phyloP scores from a whole-genome alignment of 176 grass and related monocot species.

The Avena sativa region DNA sequence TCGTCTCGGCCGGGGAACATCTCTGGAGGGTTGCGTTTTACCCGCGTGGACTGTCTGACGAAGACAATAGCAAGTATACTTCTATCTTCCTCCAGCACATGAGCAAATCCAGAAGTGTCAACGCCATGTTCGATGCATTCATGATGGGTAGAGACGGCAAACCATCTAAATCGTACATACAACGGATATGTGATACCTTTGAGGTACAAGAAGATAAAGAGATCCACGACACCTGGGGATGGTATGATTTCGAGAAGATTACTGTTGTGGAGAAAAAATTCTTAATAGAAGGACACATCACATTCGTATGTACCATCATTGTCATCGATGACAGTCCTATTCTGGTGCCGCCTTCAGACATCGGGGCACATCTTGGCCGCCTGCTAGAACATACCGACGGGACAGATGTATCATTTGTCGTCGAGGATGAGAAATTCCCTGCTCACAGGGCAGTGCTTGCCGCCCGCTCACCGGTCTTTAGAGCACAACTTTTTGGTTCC shows the following conservation, averaged over 20 bases:
- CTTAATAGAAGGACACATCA: neutral
- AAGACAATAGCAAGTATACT: too few relatives aligned
- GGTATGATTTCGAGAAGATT: neutral
- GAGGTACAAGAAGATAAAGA: neutral
- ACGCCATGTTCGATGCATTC: too few relatives aligned
- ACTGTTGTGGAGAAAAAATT: neutral
- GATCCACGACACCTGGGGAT: neutral
- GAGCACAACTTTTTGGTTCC: constrained; percentile 29
- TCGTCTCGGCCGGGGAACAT: too few relatives aligned
- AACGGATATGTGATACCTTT: neutral
- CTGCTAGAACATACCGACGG: neutral
- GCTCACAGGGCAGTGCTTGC: constrained; percentile 42
- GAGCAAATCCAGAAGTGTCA: neutral
- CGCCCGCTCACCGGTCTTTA: constrained; percentile 41
- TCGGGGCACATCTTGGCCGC: neutral
- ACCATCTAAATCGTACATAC: too few relatives aligned
- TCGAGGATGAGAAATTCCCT: neutral
- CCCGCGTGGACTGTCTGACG: too few relatives aligned
- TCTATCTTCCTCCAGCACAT: too few relatives aligned
- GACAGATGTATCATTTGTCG: neutral
- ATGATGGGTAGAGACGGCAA: too few relatives aligned
- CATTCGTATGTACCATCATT: neutral
- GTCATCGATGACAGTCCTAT: neutral
- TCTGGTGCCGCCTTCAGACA: neutral
- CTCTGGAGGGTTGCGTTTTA: too few relatives aligned